phyloP scores from a whole-genome alignment of 192 early-diverging fungal species.

The Umbelopsis vinacea region DNA sequence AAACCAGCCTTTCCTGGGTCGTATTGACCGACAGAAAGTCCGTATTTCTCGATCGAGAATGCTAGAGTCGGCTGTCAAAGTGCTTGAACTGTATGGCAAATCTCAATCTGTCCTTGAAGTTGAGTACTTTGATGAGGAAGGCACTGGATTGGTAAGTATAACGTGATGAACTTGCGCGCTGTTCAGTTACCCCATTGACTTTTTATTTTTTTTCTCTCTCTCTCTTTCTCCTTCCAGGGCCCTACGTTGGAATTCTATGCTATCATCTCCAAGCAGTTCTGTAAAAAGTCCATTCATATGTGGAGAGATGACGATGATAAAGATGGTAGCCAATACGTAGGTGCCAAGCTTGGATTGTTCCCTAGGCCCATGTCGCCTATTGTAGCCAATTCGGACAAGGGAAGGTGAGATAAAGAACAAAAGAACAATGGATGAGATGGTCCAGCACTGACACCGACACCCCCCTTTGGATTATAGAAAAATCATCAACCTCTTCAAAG shows the following conservation, averaged over 20 bases:
- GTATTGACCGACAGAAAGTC: constrained; percentile 89
- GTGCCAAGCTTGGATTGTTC: constrained; percentile 57
- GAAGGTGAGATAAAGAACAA: constrained; percentile 39
- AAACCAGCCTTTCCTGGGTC: constrained; percentile 59
- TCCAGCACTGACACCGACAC: no score
- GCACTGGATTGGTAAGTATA: constrained; percentile 78
- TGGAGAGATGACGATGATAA: constrained; percentile 68
- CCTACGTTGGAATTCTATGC: constrained; percentile 94
- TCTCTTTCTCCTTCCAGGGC: no score
- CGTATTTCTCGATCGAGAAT: constrained; percentile 77
- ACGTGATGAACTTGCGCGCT: no score
- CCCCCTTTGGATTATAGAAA: constrained; percentile 39
- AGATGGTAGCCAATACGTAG: constrained; percentile 43
- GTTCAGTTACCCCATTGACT: no score
- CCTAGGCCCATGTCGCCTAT: constrained; percentile 44
- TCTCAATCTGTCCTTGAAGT: constrained; percentile 79
- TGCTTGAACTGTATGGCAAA: constrained; percentile 82
- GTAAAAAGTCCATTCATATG: constrained; percentile 58
- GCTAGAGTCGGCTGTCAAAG: constrained; percentile 81
- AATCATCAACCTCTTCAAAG: constrained; percentile 66
- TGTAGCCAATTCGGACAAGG: constrained; percentile 41
- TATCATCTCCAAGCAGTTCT: constrained; percentile 74
- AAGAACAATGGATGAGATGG: neutral
- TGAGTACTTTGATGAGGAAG: constrained; percentile 94
- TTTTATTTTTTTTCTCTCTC: no score